phyloP scores from a whole-genome alignment of 495 filamentous ascomycete species.

The Haplographium delicatum region DNA sequence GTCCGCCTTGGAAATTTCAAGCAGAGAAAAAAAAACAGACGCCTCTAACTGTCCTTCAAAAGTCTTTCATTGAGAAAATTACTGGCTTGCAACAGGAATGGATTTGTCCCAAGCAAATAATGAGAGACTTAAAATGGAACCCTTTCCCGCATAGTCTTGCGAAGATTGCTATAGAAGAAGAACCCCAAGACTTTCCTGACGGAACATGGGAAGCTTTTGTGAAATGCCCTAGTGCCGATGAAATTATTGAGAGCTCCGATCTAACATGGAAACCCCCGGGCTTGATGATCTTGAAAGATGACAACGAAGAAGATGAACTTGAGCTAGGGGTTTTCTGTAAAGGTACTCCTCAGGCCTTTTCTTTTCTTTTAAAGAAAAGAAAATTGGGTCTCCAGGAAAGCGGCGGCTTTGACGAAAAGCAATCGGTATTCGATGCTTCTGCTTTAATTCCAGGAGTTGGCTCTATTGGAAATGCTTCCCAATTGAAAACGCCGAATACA shows the following conservation, averaged over 20 bases:
- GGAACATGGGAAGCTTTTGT: constrained; percentile 24
- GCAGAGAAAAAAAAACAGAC: not conserved
- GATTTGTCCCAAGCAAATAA: constrained; percentile 34
- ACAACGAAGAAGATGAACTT: constrained; percentile 43
- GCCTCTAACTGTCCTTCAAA: constrained; percentile 5
- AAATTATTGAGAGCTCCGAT: constrained; percentile 31
- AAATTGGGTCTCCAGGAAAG: constrained; percentile 17
- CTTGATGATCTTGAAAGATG: constrained; percentile 43
- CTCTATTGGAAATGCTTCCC: too few relatives aligned
- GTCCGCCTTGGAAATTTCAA: constrained; percentile 48
- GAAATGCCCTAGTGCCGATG: constrained; percentile 5
- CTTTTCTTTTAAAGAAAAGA: constrained; percentile 17
- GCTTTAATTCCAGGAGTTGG: not conserved
- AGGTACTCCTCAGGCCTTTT: constrained; percentile 7
- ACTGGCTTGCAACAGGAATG: constrained; percentile 24
- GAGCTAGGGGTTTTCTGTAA: constrained; percentile 17
- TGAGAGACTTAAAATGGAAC: constrained; percentile 42
- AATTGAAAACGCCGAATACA: constrained; percentile 1
- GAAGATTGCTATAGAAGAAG: constrained; percentile 27
- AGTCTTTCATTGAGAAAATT: constrained; percentile 7
- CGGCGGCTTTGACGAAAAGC: not conserved
- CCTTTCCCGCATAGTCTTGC: constrained; percentile 37
- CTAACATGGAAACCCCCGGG: constrained; percentile 46
- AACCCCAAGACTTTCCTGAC: constrained; percentile 29
- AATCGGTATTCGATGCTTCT: not conserved